phyloP scores from a whole-genome alignment of 2,329 filamentous ascomycete genomes.

The Penicillium janthinellum region DNA sequence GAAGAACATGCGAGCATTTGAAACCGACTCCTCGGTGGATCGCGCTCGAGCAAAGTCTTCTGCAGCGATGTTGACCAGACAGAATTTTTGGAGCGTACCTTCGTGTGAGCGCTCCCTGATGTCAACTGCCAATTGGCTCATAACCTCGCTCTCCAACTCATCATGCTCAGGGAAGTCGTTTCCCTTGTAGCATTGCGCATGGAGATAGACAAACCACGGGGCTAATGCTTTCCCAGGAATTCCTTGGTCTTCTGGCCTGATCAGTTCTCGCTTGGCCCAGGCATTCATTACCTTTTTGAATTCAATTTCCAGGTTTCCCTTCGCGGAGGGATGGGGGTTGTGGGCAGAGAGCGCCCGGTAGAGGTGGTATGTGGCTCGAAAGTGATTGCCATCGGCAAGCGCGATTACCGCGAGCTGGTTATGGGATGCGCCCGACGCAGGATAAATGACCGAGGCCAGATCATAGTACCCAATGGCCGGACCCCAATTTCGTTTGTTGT shows the following conservation, averaged over 20 bases:
- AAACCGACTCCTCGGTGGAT: slow-evolving; percentile 57
- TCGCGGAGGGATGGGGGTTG: slow-evolving; percentile 73
- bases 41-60: slow-evolving; percentile 70
- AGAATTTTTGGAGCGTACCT: slow-evolving; percentile 72
- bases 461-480: slow-evolving; percentile 81
- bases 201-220: slow-evolving; percentile 82
- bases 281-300: slow-evolving; percentile 67
- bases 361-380: slow-evolving; percentile 85
- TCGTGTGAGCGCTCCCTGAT: slow-evolving; percentile 69
- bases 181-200: slow-evolving; percentile 81
- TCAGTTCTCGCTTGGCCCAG: slow-evolving; percentile 59
- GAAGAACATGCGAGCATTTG: slow-evolving; percentile 57
- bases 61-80: slow-evolving; percentile 82
- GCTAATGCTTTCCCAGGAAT: slow-evolving; percentile 61
- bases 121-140: slow-evolving; percentile 73
- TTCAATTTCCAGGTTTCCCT: slow-evolving; percentile 75
- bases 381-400: slow-evolving; percentile 72
- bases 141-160: slow-evolving; percentile 82
- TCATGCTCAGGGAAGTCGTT: slow-evolving; percentile 72
- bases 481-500: slow-evolving; percentile 74
- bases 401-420: slow-evolving; percentile 90
- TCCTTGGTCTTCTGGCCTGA: slow-evolving; percentile 52
- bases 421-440: slow-evolving; percentile 77
- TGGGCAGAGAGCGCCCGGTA: slow-evolving; percentile 78
- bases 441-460: slow-evolving; percentile 76